Evolutionary conservation across 306 rosid species (phyloP), one percentile per base, ranked within the genome.

Genomic region (Senna siamea): DNA sequence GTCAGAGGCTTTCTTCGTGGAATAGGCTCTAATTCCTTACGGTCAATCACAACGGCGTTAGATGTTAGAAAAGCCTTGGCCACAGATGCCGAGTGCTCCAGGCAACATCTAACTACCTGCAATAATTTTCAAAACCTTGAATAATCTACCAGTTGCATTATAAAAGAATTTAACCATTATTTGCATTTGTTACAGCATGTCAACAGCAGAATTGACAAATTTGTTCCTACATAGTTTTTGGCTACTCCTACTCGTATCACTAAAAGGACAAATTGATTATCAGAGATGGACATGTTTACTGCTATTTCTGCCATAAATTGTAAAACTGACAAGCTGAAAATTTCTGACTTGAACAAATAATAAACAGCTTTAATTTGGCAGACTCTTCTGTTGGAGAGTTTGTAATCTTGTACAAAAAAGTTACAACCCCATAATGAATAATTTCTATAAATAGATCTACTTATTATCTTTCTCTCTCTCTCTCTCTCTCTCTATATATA

Each of bases 11-110:
- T 79, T 83, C 77, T 78, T 46, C 80, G 80, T 50, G 78, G 84
- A 15, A 76, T 50, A 28, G 84, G 86, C 23, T 56, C 2, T 34
- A 75, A 13, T 66, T 87, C 90, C 85, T 67, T 76, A 7, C 79
- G 76, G 62, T 93, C 96, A 34, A 91, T 84, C 13, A 89, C 94
- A 55, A 89, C 98, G 43, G 98, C 98, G 43, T 88, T 85, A 9
- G 97, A 91, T 48, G 92, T 85, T 75, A 93, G 84, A 71, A 93
- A 89, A 44, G 74, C 66, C 85, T 93, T 93, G 43, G 97, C 88
- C 47, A 93, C 98, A 1, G 97, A 91, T 58, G 97, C 94, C 3
- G 98, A 89, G 71, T 93, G 80, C 88, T 93, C 97, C 83, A 93
- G 80, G 73, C 98, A 93, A 75, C 96, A 93, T 78, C 94, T 84